Evolutionary conservation across 2,329 filamentous ascomycete genomes (phyloP), one percentile per base, ranked within the genome.

Genomic region (Sordariomycetes sp.): DNA sequence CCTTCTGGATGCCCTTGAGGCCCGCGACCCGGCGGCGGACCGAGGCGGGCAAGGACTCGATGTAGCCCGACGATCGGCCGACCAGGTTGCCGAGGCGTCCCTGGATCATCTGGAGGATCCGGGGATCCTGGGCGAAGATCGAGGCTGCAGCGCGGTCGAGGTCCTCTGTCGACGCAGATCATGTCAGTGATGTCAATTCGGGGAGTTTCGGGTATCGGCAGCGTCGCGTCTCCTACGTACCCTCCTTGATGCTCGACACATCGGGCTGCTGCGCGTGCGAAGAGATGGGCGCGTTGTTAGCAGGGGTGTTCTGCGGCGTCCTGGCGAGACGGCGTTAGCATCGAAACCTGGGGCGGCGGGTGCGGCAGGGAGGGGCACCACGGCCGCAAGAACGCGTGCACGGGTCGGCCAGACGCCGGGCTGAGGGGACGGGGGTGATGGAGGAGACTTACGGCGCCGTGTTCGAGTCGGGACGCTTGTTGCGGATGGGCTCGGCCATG

Each of bases 291-390:
- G 95, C 94, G 77, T 92, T 91, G 75, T 85, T 90, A 64, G 90
- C 87, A 64, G 94, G 94, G 58, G 94, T 99, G 79, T 99, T 99
- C 76, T 99, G 94, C 68, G 94, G 94, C 69, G 94, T 99, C 68
- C 94, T 97, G 57, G 34, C 39, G 34, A 10, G 50, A 32, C 22
- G 22, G 2, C 20, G 20, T n/a, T 10, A 34, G 42, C 15, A 25
- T 45, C 28, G 28, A 48, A 53, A 6, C 10, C 34, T 17, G 36
- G 53, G 6, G 17, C 45, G 22, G 36, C 28, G 22, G 35, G 17
- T 32, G n/a, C 35, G n/a, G 17, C 10, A 20, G 5, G 7, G 52
- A 55, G 22, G 22, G n/a, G 17, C 17, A 22, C 17, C 22, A 42
- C 32, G 50, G 2, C 22, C 8, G 28, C 45, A 20, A 22, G 45